Evolutionary conservation across 139 green algal genomes (phyloP), one percentile per base, ranked within the genome.

Genomic region (Chlamydomonas schloesseri): DNA sequence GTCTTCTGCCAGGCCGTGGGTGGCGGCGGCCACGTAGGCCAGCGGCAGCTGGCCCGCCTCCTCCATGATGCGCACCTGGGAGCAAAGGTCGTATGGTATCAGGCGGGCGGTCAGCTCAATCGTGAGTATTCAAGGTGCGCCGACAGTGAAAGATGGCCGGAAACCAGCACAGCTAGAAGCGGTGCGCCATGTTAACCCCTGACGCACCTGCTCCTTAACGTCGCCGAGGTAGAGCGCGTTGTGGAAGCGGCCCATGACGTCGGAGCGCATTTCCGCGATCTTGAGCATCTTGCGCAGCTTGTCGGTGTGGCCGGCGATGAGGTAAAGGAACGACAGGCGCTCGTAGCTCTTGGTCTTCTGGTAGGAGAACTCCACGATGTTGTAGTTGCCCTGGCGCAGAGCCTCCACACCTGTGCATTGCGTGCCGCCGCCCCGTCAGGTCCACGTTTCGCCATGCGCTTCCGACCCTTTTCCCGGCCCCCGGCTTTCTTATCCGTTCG

Each of bases 261-360:
- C 98, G 42, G 90, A 88, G 20, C 97, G 94, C 94, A 99, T 99
- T 91, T 99, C 97, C 5, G 96, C 94, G 67, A 99, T 98, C 94
- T 99, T 99, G 20, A 98, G 88, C 98, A 99, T 99, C 62, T 93
- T 92, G 71, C 86, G 82, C 65, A 92, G 86, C 86, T 90, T 92
- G 58, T 99, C 97, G 42, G 96, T 86, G 88, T 97, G 96, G 78
- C 98, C 97, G 13, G 97, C 99, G 91, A 99, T 98, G 85, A 99
- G 96, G 92, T 99, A 99, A 86, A 99, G 93, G 95, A 99, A 99
- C 21, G 93, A 96, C n/a, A 99, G 96, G 73, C 97, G 96, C 87
- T 99, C 98, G 83, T 96, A 99, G 89, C 94, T 96, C 93, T 99
- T 99, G 72, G 96, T 99, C 92, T 98, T 98, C 94, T 99, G 98